Base-by-base conservation (phyloP, 1,139 yeast species). In the Debaryomycetaceae sp. region DNA sequence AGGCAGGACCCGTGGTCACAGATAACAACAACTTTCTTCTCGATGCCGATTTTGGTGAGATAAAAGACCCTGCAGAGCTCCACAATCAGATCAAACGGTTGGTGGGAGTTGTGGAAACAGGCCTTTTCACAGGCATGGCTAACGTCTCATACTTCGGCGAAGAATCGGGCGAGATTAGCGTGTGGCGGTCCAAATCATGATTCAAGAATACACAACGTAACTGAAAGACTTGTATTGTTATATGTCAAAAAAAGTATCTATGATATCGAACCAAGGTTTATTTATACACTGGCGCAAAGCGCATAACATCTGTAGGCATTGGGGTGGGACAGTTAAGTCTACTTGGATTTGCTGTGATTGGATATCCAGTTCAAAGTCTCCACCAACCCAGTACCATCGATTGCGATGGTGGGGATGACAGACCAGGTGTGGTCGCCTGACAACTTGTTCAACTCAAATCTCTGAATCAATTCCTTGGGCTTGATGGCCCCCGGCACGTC, bases 1-100 rank as follows among this genome's bases (percentile, higher is more conserved):
- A 95, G 68, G 99, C 99, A 5, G 99, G 99, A 17, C 99, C 99
- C 6, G 85, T 90, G n/a, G 87, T 95, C 49, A 91, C 99, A 36
- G 99, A 95, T 65, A 95, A 95, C 69, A 90, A 91, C 65, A 93
- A 91, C 67, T 88, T 90, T 62, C 78, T 95, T 52, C 80, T 95
- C 49, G 99, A 95, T 67, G 96, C 97, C 29, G 91, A 90, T 63
- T 93, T 95, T 60, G 97, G 97, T 31, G 78, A 77, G 46, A 81
- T 95, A 44, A 62, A 69, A 23, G 82, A 85, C 54, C 86, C 91
- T 5, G 63, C 57, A 22, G 62, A 60, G 27, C 75, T 91, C 55
- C 91, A 90, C 63, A 49, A 60, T 36, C 63, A 80, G 55, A 83
- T 95, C 64, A 90, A 88, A 67, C 62, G 72, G 44, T 69, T 91